Conservation (phyloP, 176 grass and related monocot genomes). For the Ensete ventricosum region DNA sequence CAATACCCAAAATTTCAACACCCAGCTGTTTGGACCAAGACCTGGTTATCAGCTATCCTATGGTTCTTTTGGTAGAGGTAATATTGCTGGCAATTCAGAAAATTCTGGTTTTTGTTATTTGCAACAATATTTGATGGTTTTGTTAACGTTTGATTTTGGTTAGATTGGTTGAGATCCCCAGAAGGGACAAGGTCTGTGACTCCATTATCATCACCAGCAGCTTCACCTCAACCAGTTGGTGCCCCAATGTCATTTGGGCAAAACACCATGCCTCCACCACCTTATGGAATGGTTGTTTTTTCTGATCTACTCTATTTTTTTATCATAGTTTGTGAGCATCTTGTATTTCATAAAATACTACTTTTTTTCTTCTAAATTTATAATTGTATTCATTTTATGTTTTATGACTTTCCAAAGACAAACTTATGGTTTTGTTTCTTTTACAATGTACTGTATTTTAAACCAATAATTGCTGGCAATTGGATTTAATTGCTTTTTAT, state of each 20-base stretch:
- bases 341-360: neutral
- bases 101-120: constrained; percentile 14
- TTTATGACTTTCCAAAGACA: neutral
- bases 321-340: neutral
- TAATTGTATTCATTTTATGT: neutral
- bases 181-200: constrained; percentile 22
- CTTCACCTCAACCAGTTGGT: constrained; percentile 37
- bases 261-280: constrained; percentile 30
- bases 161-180: constrained; percentile 59
- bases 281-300: constrained; percentile 52
- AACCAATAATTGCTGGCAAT: neutral
- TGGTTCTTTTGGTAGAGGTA: constrained; percentile 46
- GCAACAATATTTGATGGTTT: constrained; percentile 20
- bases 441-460: neutral
- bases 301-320: neutral
- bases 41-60: constrained; percentile 53
- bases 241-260: constrained; percentile 45
- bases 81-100: constrained; percentile 16
- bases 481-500: neutral
- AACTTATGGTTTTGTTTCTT: too few relatives aligned
- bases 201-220: constrained; percentile 30
- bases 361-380: neutral
- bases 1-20: constrained; percentile 53
- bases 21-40: constrained; percentile 59
- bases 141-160: neutral